Evolutionary conservation across 2,329 filamentous ascomycete species (phyloP), one percentile per base, ranked within the genome.

Genomic region (Beauveria sp.): DNA sequence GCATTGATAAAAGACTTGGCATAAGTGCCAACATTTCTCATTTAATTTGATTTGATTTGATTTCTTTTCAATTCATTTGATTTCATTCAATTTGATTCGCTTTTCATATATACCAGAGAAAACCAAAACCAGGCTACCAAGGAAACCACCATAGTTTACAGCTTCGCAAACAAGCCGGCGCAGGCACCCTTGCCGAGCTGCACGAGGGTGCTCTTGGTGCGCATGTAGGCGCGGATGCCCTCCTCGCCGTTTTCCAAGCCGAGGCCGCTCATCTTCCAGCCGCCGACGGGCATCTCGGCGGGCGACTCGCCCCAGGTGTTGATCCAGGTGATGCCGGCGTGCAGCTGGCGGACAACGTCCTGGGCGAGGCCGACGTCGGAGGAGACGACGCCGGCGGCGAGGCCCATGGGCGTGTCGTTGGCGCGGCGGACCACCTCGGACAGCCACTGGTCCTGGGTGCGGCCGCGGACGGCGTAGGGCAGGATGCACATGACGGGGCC

Each of bases 281-380:
- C 91, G 10, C 91, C 91, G 0, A 96, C 91, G 2, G 89, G 88
- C 92, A 96, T 96, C 78, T 96, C 91, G 0, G 92, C 90, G 0
- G 91, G 91, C 54, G 84, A 88, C 77, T 96, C 91, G n/a, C 92
- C 91, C 92, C 92, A 96, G 0, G 90, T 92, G 72, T 96, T 96
- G 57, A 96, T 81, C 91, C 91, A 96, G 1, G 90, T 96, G 69
- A 96, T 96, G 40, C 91, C 91, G 0, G 91, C 91, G 70, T 96
- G 82, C 5, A 96, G 77, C 68, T 84, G 80, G 26, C 83, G 80
- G 47, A 93, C 80, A 1, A 93, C 83, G 48, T 83, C 78, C 69
- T 96, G 90, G 60, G 89, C 91, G 53, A 81, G 70, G 67, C 90
- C 88, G 57, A 96, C 73, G 66, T 96, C 84, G 62, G 83, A 84